Base-by-base conservation (phyloP, 352 stramenopile species). In the Phytopythium delawarense region DNA sequence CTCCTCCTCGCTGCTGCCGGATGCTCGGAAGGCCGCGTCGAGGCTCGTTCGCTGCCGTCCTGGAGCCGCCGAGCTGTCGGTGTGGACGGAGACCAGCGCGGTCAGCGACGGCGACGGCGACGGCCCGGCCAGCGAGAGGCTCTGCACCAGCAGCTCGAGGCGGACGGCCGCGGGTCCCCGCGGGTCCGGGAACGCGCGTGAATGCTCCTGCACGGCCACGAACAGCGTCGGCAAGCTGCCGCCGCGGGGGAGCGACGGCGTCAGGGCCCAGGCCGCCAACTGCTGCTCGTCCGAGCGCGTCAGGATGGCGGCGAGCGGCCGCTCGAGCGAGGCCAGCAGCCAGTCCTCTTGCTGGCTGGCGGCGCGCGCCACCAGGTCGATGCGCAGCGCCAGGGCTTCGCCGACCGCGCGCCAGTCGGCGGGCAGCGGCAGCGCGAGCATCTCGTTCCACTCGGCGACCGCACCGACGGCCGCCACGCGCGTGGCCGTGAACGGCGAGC, bases 341-440 rank as follows among this genome's bases (percentile, higher is more conserved):
- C 76, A 73, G 62, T 92, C 79, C 65, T 90, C 84, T 49, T 88
- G 78, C 49, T 89, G 79, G 7, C 79, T 89, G 4, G 63, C 55
- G 15, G 79, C 75, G n/a, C 79, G 75, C 49, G 76, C 67, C 50
- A 94, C 75, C 44, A 94, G 57, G 51, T 94, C 82, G 32, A 94
- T 59, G 18, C 70, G 71, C 21, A 92, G 50, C 42, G 45, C 20
- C 37, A 62, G 23, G 16, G 34, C 45, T 51, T 71, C 53, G 11
- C n/a, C 25, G 15, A 11, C 7, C 28, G n/a, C 13, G 23, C 15
- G 64, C 74, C 76, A 83, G 21, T 73, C 70, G n/a, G 71, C 23
- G 0, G 81, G 80, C 30, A 91, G 54, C n/a, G 81, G 35, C 11
- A 90, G 64, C 2, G 78, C 69, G 7, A 94, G 65, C 56, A 92